Evolutionary conservation across 73 alveolate genomes (phyloP), one percentile per base, ranked within the genome.

Genomic region (Uronychia setigera): DNA sequence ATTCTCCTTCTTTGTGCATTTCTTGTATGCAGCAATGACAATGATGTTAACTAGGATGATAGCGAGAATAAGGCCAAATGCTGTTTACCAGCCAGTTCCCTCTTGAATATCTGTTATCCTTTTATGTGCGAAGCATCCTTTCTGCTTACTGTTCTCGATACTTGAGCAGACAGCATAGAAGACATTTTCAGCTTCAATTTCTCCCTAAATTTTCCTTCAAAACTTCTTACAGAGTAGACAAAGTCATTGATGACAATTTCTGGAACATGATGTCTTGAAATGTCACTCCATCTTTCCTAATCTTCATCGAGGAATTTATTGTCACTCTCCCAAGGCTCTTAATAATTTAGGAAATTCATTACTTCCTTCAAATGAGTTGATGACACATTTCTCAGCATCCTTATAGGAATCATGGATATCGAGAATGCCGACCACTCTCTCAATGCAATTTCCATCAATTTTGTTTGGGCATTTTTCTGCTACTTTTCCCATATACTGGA

Each of bases 131-230:
- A 86, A 33, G 67, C 60, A 59, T 75, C 97, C 88, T 32, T 32
- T 78, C 25, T 31, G 33, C 1, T 94, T 93, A 28, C 28, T 77
- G 32, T 75, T 75, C 35, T 87, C 27, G 86, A 89, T 89, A 31
- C 92, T 92, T 78, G 91, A 79, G 76, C 97, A 93, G 29, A 93
- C 81, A 1, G 94, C 95, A 0, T 81, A 76, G 58, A 86, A 78
- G 32, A 90, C 94, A 31, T 76, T 58, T 29, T 89, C 95, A n/a
- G 95, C 90, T 30, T 80, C 85, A 1, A 93, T 29, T 58, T 89
- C 93, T 26, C 95, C 97, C 84, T 93, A 19, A 46, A 46, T n/a
- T n/a, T n/a, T n/a, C 5, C 5, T 11, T 46, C 19, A 46, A 19
- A 19, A 5, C 67, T 19, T 46, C 67, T 11, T 46, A 46, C 67